Conservation (phyloP, 2,329 filamentous ascomycete species). For the Sporothrix dimorphospora region DNA sequence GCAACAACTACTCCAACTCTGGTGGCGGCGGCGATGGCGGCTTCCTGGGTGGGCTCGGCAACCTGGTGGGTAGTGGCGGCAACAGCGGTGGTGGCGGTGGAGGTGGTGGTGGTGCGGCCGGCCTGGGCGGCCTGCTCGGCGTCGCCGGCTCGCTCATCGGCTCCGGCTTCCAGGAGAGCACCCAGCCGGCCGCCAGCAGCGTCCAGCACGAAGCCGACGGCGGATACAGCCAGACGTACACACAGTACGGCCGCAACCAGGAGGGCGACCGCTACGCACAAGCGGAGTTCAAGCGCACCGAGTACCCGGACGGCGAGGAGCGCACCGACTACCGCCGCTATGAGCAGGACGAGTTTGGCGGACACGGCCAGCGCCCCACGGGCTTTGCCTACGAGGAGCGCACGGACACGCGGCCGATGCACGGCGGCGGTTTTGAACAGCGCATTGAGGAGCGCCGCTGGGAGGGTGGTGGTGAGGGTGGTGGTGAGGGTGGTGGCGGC, state of each 20-base stretch:
- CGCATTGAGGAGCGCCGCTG: slow-evolving; percentile 57
- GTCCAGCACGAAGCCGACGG: slow-evolving; percentile 57
- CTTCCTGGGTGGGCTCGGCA: slow-evolving; percentile 23
- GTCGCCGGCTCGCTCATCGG: slow-evolving; percentile 67
- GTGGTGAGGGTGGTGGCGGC: slow-evolving; percentile 28
- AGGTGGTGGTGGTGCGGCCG: slow-evolving; percentile 45
- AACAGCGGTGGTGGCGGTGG: slow-evolving; percentile 8
- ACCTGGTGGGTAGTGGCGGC: background rate
- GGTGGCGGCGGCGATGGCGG: slow-evolving; percentile 20
- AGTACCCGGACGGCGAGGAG: slow-evolving; percentile 60
- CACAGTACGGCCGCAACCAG: slow-evolving; percentile 61
- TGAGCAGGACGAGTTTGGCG: slow-evolving; percentile 51
- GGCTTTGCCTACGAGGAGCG: slow-evolving; percentile 62
- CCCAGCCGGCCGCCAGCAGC: slow-evolving; percentile 52
- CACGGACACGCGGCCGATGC: slow-evolving; percentile 55
- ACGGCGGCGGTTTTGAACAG: slow-evolving; percentile 60
- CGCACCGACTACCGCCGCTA: slow-evolving; percentile 64
- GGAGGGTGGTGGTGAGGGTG: slow-evolving; percentile 37
- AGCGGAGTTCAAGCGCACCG: slow-evolving; percentile 62
- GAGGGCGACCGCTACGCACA: slow-evolving; percentile 60
- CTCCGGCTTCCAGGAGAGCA: slow-evolving; percentile 50
- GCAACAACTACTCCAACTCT: slow-evolving; percentile 41
- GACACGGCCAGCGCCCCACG: slow-evolving; percentile 43
- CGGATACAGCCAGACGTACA: slow-evolving; percentile 63
- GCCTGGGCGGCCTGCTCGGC: slow-evolving; percentile 71